Conservation (phyloP, 2,329 filamentous ascomycete genomes). For the Gnomoniopsis smithogilvyi region DNA sequence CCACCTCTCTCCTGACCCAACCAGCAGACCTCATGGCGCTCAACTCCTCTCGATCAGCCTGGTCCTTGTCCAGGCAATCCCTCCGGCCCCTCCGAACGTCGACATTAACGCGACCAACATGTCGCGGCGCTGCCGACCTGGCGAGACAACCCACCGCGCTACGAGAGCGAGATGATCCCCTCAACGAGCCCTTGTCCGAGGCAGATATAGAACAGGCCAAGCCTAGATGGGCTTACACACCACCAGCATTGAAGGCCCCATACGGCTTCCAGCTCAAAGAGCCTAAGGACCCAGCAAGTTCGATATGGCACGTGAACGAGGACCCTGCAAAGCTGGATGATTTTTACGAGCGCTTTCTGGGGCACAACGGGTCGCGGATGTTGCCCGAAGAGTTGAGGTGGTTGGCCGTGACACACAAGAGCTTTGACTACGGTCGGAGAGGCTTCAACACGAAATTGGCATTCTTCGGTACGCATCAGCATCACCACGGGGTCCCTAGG, state of each 20-base stretch:
- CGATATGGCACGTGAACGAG: constrained; percentile 67
- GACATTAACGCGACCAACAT: constrained; percentile 1
- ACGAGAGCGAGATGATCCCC: constrained; percentile 11
- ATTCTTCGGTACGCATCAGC: constrained; percentile 65
- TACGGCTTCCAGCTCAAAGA: constrained; percentile 54
- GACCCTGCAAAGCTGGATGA: constrained; percentile 71
- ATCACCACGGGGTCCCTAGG: not conserved
- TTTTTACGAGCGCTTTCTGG: constrained; percentile 75
- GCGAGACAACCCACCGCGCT: constrained; percentile 12
- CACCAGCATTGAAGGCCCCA: constrained; percentile 65
- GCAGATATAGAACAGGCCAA: constrained; percentile 18
- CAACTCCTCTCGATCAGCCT: constrained; percentile 30
- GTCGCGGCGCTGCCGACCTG: constrained; percentile 10
- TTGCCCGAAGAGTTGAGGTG: constrained; percentile 92
- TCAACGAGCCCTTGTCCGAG: constrained; percentile 16
- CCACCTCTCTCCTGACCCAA: constrained; percentile 1
- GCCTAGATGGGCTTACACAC: constrained; percentile 71
- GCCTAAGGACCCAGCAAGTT: constrained; percentile 50
- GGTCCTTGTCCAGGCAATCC: constrained; percentile 31
- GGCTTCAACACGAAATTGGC: constrained; percentile 93
- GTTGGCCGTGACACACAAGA: constrained; percentile 96
- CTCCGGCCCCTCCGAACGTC: constrained; percentile 26
- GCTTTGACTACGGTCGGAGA: constrained; percentile 90
- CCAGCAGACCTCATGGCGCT: constrained; percentile 28
- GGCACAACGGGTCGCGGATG: constrained; percentile 66